Evolutionary conservation across 345 rosid species (phyloP).

Genomic region (Populus euphratica): DNA sequence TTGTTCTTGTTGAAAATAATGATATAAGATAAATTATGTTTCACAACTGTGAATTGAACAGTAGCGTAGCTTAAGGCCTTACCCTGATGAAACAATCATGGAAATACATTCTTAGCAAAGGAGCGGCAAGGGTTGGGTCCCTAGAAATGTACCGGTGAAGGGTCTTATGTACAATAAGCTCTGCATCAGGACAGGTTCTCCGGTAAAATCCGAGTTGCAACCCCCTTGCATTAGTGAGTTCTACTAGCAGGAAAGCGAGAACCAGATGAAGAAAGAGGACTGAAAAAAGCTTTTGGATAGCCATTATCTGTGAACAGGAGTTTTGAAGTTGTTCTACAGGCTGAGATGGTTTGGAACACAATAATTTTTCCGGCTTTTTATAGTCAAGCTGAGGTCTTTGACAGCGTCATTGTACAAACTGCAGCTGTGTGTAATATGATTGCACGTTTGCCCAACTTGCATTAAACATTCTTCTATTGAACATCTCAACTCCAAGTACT

Average conservation of each 20-base stretch:
- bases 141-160: constrained; percentile 28
- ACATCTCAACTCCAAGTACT: neutral
- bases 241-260: constrained; percentile 23
- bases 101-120: constrained; percentile 48
- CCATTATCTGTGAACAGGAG: constrained; percentile 29
- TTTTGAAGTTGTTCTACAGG: neutral
- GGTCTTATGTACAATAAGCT: constrained; percentile 22
- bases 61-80: neutral
- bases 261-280: constrained; percentile 28
- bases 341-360: constrained; percentile 2
- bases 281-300: constrained; percentile 34
- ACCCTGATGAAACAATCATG: constrained; percentile 58
- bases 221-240: constrained; percentile 15
- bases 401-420: constrained; percentile 21
- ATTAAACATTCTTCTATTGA: neutral
- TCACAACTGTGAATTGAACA: neutral
- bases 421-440: neutral
- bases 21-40: neutral
- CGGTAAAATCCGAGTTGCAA: constrained; percentile 38
- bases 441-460: neutral
- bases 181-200: constrained; percentile 40
- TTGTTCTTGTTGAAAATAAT: too few species aligned
- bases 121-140: constrained; percentile 44
- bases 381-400: constrained; percentile 24
- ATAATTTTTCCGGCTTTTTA: constrained; percentile 19